A percentile compares a stretch with the other conserved stretches of the same genome.
Evolutionary conservation across 169 alveolate genomes (phyloP).

Genomic region (Besnoitia besnoiti): DNA sequence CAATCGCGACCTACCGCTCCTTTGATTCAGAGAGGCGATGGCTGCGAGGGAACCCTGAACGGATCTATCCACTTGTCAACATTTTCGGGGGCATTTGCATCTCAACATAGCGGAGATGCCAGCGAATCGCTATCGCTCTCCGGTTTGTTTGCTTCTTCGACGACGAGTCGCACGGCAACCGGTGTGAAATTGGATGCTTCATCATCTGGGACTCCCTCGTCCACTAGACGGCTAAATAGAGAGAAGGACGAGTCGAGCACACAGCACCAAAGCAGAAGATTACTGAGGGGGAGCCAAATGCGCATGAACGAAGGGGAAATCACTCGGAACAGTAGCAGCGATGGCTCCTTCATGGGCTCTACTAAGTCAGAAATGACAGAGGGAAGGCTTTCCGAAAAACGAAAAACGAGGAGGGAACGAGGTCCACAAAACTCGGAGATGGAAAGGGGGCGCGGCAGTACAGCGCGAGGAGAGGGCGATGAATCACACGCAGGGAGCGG

Average conservation of each 20-base stretch:
- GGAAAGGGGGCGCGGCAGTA: too few species aligned
- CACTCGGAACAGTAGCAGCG: not conserved
- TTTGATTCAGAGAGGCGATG: not conserved
- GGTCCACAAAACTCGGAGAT: too few species aligned
- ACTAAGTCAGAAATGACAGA: not conserved
- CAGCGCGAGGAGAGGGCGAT: too few species aligned
- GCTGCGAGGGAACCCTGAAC: not conserved
- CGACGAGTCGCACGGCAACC: not conserved
- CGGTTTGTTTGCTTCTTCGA: not conserved
- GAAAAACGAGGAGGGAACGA: not conserved
- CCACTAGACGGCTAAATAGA: not conserved
- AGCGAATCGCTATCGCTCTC: not conserved
- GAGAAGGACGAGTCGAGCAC: not conserved
- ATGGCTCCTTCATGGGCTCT: not conserved
- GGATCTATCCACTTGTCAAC: conserved; percentile 4
- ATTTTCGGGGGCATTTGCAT: not conserved
- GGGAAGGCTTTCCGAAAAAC: not conserved
- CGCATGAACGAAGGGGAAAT: not conserved
- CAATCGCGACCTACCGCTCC: not conserved
- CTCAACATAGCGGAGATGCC: not conserved
- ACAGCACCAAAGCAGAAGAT: not conserved
- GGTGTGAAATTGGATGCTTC: not conserved
- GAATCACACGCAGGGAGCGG: too few species aligned
- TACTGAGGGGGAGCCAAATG: not conserved
- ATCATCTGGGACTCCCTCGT: not conserved